Percentiles rank a stretch among this genome's conserved stretches.
Evolutionary conservation across 2,329 filamentous ascomycete genomes (phyloP).

Genomic region (Drechslerella dactyloides): DNA sequence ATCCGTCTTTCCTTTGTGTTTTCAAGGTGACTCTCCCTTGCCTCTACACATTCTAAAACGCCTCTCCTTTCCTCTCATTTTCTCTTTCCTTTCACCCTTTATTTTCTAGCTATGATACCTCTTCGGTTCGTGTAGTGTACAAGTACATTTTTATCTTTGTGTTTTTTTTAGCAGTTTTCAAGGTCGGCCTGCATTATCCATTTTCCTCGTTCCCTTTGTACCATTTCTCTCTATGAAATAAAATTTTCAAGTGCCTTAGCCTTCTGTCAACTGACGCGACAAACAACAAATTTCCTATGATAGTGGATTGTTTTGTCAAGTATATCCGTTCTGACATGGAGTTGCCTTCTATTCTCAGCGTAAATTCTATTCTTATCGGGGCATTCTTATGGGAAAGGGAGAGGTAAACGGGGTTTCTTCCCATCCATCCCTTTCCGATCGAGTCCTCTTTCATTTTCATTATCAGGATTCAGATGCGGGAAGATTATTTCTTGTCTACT

Average conservation of each 20-base stretch:
- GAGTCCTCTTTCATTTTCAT: no score
- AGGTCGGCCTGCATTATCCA: background rate
- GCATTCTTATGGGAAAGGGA: no score
- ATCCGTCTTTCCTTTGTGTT: conserved; percentile 17
- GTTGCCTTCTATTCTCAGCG: background rate
- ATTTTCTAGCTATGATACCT: conserved; percentile 14
- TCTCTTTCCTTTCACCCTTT: conserved; percentile 12
- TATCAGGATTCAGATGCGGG: no score
- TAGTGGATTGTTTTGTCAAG: background rate
- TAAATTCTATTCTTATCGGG: no score
- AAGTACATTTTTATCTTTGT: conserved; percentile 6
- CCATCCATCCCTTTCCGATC: no score
- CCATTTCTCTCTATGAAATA: conserved; percentile 9
- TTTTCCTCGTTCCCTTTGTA: conserved; percentile 17
- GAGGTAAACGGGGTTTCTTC: no score
- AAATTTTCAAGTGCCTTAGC: conserved; percentile 15
- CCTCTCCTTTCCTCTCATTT: conserved; percentile 18
- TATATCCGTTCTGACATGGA: background rate
- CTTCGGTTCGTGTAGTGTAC: conserved; percentile 12
- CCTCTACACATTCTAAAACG: no score
- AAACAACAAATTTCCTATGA: background rate
- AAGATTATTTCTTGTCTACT: no score
- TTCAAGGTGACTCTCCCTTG: conserved; percentile 2
- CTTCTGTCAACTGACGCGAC: background rate
- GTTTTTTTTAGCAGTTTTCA: conserved; percentile 12